A percentile compares a stretch with the other conserved stretches of the same genome.
Conservation (phyloP, 1,284 basidiomycete species). For the Ceratobasidium sp. region DNA sequence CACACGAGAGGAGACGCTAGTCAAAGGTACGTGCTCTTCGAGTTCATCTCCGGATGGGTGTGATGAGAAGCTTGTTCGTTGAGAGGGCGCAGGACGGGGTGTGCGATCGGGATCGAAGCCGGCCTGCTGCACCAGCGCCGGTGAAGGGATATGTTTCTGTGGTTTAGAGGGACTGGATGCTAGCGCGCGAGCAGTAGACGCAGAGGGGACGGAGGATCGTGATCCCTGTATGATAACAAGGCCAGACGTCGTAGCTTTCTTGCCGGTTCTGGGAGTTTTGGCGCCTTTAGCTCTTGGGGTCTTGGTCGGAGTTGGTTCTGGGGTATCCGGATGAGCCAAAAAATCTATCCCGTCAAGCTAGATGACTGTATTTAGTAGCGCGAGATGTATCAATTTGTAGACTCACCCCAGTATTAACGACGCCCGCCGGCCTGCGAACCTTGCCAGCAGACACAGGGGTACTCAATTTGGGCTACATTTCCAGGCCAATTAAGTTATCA, state of each 20-base stretch:
- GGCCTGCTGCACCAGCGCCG: background rate
- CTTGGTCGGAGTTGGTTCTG: constrained; percentile 33
- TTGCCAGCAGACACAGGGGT: constrained; percentile 7
- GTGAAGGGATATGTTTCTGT: constrained; percentile 3
- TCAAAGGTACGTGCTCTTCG: background rate
- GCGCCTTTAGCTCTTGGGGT: constrained; percentile 28
- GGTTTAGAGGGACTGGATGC: constrained; percentile 29
- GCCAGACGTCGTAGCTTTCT: constrained; percentile 2
- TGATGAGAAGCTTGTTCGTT: constrained; percentile 1
- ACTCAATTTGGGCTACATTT: constrained; percentile 21
- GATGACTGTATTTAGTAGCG: background rate
- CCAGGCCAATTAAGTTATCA: background rate
- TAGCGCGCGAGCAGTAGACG: background rate
- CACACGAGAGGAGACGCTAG: background rate
- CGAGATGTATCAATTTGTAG: background rate
- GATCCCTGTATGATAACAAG: constrained; percentile 9
- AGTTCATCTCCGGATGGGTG: constrained; percentile 4
- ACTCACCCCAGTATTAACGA: constrained; percentile 8
- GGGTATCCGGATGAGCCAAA: constrained; percentile 24
- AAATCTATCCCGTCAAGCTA: constrained; percentile 33
- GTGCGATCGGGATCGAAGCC: constrained; percentile 22
- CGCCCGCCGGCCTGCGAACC: background rate
- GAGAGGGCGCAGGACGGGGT: background rate
- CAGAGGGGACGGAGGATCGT: background rate
- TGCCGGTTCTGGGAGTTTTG: constrained; percentile 24